phyloP scores from a whole-genome alignment of 768 basidiomycete species.

The Tubosaeta brunneosetosa region DNA sequence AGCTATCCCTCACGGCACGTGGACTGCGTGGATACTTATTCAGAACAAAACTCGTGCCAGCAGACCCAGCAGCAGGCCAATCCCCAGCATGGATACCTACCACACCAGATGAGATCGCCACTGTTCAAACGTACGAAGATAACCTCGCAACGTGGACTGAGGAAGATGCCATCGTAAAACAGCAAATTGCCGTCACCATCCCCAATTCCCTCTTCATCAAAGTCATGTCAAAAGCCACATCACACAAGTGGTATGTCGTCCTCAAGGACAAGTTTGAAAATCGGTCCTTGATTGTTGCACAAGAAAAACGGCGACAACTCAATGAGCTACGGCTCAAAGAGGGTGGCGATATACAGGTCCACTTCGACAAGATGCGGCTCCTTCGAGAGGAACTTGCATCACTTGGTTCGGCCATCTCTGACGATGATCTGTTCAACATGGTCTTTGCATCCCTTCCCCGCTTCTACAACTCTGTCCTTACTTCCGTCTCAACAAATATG shows the following conservation, averaged over 20 bases:
- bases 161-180: not conserved
- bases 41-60: not conserved
- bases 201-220: not conserved
- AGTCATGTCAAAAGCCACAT: not conserved
- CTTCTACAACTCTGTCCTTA: slow-evolving; percentile 30
- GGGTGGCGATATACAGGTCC: not conserved
- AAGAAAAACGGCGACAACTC: not conserved
- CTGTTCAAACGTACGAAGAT: not conserved
- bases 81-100: not conserved
- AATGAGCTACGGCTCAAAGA: not conserved
- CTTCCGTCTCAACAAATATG: slow-evolving; percentile 9
- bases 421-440: not conserved
- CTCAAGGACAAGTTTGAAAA: too few species aligned
- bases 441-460: slow-evolving; percentile 27
- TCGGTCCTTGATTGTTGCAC: not conserved
- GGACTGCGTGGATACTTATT: not conserved
- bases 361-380: not conserved
- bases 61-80: not conserved
- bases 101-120: not conserved
- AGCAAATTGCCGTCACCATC: not conserved
- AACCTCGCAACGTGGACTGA: not conserved
- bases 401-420: not conserved
- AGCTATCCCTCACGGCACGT: not conserved
- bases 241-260: not conserved
- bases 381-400: not conserved